Evolutionary conservation across 2,329 filamentous ascomycete genomes (phyloP).

Genomic region (Leptographium galeiforme): DNA sequence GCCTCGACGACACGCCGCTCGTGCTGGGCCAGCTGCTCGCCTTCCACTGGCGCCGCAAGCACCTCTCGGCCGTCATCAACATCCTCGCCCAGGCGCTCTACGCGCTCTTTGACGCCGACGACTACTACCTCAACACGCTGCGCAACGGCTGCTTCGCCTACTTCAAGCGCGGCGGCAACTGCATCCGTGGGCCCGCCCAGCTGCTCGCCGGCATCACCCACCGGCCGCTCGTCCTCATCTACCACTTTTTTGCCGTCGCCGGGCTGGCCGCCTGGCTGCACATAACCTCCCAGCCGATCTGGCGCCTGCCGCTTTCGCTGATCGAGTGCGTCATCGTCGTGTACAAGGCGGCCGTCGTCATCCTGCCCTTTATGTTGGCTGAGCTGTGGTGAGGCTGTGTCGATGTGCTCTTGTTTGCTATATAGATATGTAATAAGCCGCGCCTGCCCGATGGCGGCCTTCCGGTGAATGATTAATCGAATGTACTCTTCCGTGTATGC

Average conservation of each 20-base stretch:
- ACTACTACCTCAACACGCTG: conserved; percentile 61
- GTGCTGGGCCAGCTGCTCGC: conserved; percentile 55
- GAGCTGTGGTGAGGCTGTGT: neutral
- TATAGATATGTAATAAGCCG: neutral
- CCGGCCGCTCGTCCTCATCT: conserved; percentile 35
- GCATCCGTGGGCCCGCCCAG: conserved; percentile 44
- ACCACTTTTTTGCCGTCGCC: conserved; percentile 21
- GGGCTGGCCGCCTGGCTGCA: conserved; percentile 15
- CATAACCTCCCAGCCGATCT: conserved; percentile 10
- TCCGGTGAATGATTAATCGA: no score
- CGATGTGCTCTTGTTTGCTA: neutral
- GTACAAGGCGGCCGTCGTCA: conserved; percentile 67
- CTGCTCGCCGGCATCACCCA: conserved; percentile 56
- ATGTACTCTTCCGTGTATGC: no score
- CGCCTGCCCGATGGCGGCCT: neutral
- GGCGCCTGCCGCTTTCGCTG: conserved; percentile 44
- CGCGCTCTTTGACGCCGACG: conserved; percentile 75
- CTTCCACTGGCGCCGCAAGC: conserved; percentile 84
- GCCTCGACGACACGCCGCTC: conserved; percentile 51
- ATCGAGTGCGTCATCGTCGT: conserved; percentile 56
- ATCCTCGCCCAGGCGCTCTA: conserved; percentile 95
- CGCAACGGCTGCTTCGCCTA: conserved; percentile 88
- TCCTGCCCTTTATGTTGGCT: conserved; percentile 59
- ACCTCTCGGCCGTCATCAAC: conserved; percentile 78
- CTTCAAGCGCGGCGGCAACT: conserved; percentile 64